phyloP scores from a whole-genome alignment of 495 filamentous ascomycete genomes.

The Xylaria longipes region DNA sequence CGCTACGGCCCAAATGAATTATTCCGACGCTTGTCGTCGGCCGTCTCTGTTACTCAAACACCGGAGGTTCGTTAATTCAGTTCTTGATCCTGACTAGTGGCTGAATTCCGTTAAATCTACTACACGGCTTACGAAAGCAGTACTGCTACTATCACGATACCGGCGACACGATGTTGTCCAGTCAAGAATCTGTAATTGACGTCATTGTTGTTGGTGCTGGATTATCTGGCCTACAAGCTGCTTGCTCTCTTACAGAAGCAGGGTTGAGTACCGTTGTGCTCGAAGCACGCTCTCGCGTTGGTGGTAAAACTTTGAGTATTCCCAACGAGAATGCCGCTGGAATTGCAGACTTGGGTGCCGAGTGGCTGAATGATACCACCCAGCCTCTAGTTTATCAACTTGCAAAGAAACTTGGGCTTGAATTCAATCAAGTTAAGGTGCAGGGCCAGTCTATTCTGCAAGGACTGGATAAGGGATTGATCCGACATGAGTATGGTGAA shows the following conservation, averaged over 20 bases:
- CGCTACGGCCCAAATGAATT: not conserved
- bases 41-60: not conserved
- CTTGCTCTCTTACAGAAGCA: conserved; percentile 44
- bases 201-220: conserved; percentile 53
- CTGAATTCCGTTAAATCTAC: not conserved
- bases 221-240: conserved; percentile 52
- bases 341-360: conserved; percentile 55
- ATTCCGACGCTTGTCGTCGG: conserved; percentile 1
- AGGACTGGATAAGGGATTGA: conserved; percentile 15
- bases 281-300: conserved; percentile 58
- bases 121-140: not conserved
- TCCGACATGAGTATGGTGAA: not conserved
- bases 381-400: conserved; percentile 50
- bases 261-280: conserved; percentile 53
- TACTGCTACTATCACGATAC: conserved; percentile 1
- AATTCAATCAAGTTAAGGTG: conserved; percentile 53
- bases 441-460: conserved; percentile 45
- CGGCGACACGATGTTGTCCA: not conserved
- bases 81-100: not conserved
- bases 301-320: conserved; percentile 54
- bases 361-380: conserved; percentile 61
- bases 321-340: conserved; percentile 31
- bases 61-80: not conserved
- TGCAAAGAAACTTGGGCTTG: conserved; percentile 43
- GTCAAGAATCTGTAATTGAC: not conserved